Evolutionary conservation across 2,329 filamentous ascomycete species (phyloP).

Genomic region (Polychaeton citri): DNA sequence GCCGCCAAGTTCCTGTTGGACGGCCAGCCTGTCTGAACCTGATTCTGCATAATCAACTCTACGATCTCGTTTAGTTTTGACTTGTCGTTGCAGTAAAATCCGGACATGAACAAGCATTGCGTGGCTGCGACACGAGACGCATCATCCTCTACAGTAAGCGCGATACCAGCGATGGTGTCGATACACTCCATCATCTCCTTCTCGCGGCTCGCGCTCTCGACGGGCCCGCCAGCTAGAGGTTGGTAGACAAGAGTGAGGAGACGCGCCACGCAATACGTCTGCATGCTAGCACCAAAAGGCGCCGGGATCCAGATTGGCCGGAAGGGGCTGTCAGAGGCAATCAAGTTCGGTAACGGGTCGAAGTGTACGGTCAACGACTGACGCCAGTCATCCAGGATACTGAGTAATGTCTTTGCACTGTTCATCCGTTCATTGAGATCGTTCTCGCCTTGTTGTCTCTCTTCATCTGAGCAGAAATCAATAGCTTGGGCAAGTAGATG

Average conservation of each 20-base stretch:
- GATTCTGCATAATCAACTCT: slow-evolving; percentile 25
- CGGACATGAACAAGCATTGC: slow-evolving; percentile 31
- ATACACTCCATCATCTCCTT: slow-evolving; percentile 34
- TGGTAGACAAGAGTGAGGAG: slow-evolving; percentile 41
- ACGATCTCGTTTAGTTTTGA: slow-evolving; percentile 25
- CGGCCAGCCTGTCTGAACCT: slow-evolving; percentile 29
- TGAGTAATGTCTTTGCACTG: slow-evolving; percentile 29
- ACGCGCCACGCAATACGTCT: slow-evolving; percentile 39
- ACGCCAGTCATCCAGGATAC: slow-evolving; percentile 39
- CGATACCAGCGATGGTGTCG: slow-evolving; percentile 37
- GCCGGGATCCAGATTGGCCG: slow-evolving; percentile 40
- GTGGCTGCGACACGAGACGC: slow-evolving; percentile 31
- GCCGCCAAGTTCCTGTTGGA: slow-evolving; percentile 17
- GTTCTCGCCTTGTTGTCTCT: slow-evolving; percentile 29
- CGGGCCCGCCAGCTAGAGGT: slow-evolving; percentile 36
- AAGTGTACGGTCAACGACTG: slow-evolving; percentile 32
- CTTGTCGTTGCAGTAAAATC: slow-evolving; percentile 28
- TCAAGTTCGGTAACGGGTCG: slow-evolving; percentile 24
- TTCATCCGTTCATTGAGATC: slow-evolving; percentile 28
- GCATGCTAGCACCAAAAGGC: slow-evolving; percentile 32
- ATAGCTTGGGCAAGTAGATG: slow-evolving; percentile 45
- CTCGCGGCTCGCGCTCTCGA: slow-evolving; percentile 34
- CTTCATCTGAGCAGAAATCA: slow-evolving; percentile 45
- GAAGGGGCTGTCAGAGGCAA: slow-evolving; percentile 21
- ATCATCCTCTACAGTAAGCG: slow-evolving; percentile 29